Evolutionary conservation across 345 rosid genomes (phyloP).

Genomic region (Lepidium africanum): DNA sequence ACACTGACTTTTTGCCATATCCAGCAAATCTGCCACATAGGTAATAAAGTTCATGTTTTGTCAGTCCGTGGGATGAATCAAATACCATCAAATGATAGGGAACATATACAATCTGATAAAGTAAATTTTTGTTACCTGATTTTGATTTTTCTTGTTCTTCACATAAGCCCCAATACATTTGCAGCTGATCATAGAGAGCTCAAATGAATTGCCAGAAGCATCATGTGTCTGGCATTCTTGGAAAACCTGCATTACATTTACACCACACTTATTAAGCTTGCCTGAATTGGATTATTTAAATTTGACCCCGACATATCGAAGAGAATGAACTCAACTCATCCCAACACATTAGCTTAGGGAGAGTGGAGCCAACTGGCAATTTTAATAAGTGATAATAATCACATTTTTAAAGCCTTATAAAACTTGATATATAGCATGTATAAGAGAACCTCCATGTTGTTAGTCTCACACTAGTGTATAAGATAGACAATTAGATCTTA

Average conservation of each 20-base stretch:
- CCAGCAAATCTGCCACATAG: slow-evolving; percentile 78
- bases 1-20: slow-evolving; percentile 69
- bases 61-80: neutral
- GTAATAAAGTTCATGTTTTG: neutral
- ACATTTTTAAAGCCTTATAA: neutral
- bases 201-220: slow-evolving; percentile 52
- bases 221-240: slow-evolving; percentile 52
- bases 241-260: slow-evolving; percentile 48
- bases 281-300: neutral
- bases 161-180: slow-evolving; percentile 97
- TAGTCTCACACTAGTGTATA: neutral
- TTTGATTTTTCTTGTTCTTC: slow-evolving; percentile 82
- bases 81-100: neutral
- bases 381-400: neutral
- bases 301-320: neutral
- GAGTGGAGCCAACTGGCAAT: neutral
- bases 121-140: slow-evolving; percentile 47
- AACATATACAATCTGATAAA: neutral
- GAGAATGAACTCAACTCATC: neutral
- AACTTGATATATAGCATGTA: neutral
- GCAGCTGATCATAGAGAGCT: slow-evolving; percentile 71
- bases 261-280: neutral
- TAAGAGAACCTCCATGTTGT: neutral
- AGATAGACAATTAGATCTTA: neutral
- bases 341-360: neutral